phyloP scores from a whole-genome alignment of 2,329 filamentous ascomycete genomes.

The Ceratocystiopsis minuta region DNA sequence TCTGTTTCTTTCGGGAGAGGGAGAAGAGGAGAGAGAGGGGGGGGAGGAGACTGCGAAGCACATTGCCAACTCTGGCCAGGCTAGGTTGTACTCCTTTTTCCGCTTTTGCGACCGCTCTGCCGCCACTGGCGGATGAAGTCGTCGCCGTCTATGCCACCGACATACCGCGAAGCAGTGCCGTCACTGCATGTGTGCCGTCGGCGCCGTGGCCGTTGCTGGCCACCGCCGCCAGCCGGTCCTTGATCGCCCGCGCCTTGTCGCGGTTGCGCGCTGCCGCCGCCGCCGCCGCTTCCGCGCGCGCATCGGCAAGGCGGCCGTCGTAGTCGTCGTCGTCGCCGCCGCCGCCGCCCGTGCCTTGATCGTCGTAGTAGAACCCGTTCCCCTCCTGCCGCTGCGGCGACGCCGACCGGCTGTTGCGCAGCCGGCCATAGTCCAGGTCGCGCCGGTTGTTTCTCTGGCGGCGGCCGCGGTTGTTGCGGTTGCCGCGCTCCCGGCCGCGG shows the following conservation, averaged over 20 bases:
- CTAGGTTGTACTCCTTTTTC: neutral
- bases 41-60: no score
- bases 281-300: slow-evolving; percentile 6
- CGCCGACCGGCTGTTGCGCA: slow-evolving; percentile 28
- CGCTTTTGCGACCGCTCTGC: slow-evolving; percentile 12
- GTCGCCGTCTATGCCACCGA: slow-evolving; percentile 8
- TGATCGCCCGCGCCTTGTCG: slow-evolving; percentile 26
- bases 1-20: no score
- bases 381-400: slow-evolving; percentile 29
- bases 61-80: no score
- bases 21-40: no score
- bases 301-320: slow-evolving; percentile 12
- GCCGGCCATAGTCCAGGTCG: slow-evolving; percentile 13
- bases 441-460: slow-evolving; percentile 4
- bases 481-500: slow-evolving; percentile 21
- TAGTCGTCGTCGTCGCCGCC: slow-evolving; percentile 10
- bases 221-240: slow-evolving; percentile 22
- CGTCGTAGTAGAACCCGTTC: slow-evolving; percentile 20
- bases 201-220: slow-evolving; percentile 25
- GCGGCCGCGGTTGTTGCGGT: slow-evolving; percentile 18
- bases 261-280: slow-evolving; percentile 20
- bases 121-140: slow-evolving; percentile 12
- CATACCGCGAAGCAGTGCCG: slow-evolving; percentile 10
- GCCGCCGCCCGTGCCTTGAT: slow-evolving; percentile 5
- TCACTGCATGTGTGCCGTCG: slow-evolving; percentile 16